phyloP scores from a whole-genome alignment of 2,329 filamentous ascomycete species.

The Dactylella cylindrospora region DNA sequence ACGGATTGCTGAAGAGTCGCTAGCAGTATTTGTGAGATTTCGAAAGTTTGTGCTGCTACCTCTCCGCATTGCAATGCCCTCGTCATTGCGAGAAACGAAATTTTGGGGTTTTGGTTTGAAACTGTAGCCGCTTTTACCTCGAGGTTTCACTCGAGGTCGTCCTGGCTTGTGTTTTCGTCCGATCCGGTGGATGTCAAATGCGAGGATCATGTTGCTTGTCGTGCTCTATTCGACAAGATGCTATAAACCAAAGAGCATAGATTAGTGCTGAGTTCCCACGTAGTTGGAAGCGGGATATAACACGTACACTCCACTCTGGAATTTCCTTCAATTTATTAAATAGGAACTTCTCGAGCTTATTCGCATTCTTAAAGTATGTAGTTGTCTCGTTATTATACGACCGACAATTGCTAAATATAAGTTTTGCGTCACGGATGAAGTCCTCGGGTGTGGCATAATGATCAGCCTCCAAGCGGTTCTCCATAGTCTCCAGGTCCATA shows the following conservation, averaged over 20 bases:
- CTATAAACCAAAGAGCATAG: not conserved
- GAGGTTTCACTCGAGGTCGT: no score
- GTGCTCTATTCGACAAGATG: constrained; percentile 35
- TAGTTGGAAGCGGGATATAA: not conserved
- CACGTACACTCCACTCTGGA: constrained; percentile 50
- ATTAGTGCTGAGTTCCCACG: constrained; percentile 1
- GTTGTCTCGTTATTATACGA: constrained; percentile 96
- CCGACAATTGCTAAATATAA: constrained; percentile 92
- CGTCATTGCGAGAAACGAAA: no score
- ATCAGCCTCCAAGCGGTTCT: constrained; percentile 89
- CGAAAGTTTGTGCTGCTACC: no score
- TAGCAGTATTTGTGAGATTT: no score
- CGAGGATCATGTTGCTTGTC: constrained; percentile 12
- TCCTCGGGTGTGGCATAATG: constrained; percentile 89
- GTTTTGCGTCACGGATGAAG: constrained; percentile 81
- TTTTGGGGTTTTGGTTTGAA: no score
- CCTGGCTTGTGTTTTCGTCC: no score
- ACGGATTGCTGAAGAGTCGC: no score
- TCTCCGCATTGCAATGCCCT: no score
- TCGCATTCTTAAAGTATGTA: constrained; percentile 91
- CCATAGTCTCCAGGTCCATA: constrained; percentile 83
- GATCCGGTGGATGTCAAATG: not conserved
- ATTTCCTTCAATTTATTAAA: constrained; percentile 50
- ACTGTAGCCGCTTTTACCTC: no score
- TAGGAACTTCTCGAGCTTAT: constrained; percentile 68